Evolutionary conservation across 805 yeast species (phyloP).

Genomic region (Komagataella mondaviorum): DNA sequence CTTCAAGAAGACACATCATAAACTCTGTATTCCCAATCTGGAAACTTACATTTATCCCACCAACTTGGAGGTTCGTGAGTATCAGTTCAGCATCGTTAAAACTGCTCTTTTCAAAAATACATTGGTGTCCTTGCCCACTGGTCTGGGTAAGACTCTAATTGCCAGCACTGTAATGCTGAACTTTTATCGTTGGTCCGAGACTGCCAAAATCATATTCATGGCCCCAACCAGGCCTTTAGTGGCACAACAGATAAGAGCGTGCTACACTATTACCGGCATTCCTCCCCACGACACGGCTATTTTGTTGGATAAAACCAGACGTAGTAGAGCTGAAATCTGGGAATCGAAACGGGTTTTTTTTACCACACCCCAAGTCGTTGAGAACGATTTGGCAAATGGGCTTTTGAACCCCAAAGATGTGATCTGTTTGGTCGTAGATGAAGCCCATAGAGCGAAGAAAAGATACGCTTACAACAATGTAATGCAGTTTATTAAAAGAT

Average conservation of each 20-base stretch:
- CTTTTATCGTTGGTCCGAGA: constrained; percentile 72
- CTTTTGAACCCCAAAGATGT: constrained; percentile 62
- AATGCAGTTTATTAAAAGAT: constrained; percentile 49
- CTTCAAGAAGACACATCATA: constrained; percentile 28
- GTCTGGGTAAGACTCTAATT: constrained; percentile 92
- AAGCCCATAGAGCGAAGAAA: constrained; percentile 90
- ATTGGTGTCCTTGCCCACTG: constrained; percentile 91
- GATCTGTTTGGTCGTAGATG: constrained; percentile 77
- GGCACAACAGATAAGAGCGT: constrained; percentile 92
- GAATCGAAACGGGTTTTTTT: constrained; percentile 64
- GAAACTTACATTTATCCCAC: constrained; percentile 66
- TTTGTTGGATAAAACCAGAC: constrained; percentile 36
- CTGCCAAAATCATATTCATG: constrained; percentile 76
- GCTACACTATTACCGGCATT: constrained; percentile 76
- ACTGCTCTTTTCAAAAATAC: constrained; percentile 62
- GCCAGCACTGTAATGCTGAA: constrained; percentile 92
- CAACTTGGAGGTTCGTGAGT: constrained; percentile 73
- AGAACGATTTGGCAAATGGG: constrained; percentile 73
- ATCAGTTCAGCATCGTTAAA: constrained; percentile 71
- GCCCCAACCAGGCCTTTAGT: constrained; percentile 97
- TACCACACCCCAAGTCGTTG: constrained; percentile 93
- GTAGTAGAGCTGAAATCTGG: constrained; percentile 72
- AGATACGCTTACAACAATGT: constrained; percentile 82
- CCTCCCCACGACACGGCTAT: constrained; percentile 70
- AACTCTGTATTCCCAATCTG: constrained; percentile 16